Evolutionary conservation across 2,329 filamentous ascomycete genomes (phyloP).

Genomic region (Aspergillus sp.): DNA sequence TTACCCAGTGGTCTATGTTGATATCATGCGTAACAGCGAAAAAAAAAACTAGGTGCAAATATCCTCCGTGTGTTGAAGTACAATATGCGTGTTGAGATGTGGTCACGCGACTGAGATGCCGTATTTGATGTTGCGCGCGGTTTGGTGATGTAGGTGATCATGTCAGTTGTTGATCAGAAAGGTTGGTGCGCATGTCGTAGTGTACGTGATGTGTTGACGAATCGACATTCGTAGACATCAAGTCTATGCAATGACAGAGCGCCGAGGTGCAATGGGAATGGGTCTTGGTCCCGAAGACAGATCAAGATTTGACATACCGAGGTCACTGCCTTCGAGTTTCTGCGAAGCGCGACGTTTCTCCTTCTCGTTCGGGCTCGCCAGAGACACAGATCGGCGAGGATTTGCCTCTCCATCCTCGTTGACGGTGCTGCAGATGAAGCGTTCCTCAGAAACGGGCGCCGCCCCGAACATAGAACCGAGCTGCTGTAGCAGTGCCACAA

Average conservation of each 20-base stretch:
- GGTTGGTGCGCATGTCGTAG: background rate
- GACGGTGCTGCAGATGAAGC: slow-evolving; percentile 46
- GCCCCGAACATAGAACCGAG: slow-evolving; percentile 53
- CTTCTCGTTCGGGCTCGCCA: slow-evolving; percentile 26
- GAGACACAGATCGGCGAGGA: slow-evolving; percentile 29
- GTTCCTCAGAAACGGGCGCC: slow-evolving; percentile 47
- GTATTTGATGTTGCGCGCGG: background rate
- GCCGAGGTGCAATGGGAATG: slow-evolving; percentile 43
- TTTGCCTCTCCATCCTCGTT: slow-evolving; percentile 32
- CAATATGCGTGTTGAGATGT: slow-evolving; percentile 3
- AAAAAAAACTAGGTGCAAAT: slow-evolving; percentile 9
- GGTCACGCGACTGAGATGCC: background rate
- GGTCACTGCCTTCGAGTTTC: slow-evolving; percentile 35
- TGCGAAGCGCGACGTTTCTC: slow-evolving; percentile 22
- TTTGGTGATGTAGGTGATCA: background rate
- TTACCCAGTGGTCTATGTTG: slow-evolving; percentile 27
- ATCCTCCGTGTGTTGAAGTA: slow-evolving; percentile 11
- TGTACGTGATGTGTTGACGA: background rate
- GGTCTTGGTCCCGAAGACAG: slow-evolving; percentile 42
- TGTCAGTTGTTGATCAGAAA: too few relatives aligned
- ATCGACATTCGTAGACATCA: background rate
- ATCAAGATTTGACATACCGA: slow-evolving; percentile 40
- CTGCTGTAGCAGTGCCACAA: slow-evolving; percentile 55
- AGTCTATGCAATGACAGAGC: slow-evolving; percentile 41
- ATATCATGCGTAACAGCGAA: slow-evolving; percentile 19